Base-by-base conservation (phyloP, 1,284 basidiomycete genomes). In the Moesziomyces sp. region DNA sequence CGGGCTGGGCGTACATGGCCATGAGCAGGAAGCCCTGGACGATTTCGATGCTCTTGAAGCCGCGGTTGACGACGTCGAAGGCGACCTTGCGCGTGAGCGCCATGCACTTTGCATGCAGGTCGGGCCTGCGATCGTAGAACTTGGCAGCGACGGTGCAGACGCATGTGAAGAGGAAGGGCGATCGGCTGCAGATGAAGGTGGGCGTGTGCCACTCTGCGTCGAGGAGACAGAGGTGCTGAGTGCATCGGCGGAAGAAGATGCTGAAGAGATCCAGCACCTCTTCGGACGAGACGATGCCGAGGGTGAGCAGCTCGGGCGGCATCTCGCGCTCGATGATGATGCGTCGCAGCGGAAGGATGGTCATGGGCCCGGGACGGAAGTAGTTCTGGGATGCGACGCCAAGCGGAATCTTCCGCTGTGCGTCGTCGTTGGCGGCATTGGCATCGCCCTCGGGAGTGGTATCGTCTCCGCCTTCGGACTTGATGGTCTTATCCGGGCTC, bases 141-240 rank as follows among this genome's bases (percentile, higher is more conserved):
- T 93, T 92, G 76, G 93, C 91, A 1, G 97, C 91, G 56, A 97
- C 92, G 3, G 96, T 92, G 83, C 94, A 98, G 68, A 99, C 92
- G 58, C 76, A 79, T 7, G 82, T 83, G 58, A 83, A 83, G 23
- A 83, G 72, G 59, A 83, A 83, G 3, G 80, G 79, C 42, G 80
- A 83, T 28, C 82, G 71, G 43, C 76, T 73, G 69, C 80, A 83
- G 52, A 83, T 77, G 30, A 83, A 74, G 18, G 80, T 76, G 6
- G 82, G 82, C 28, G 82, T 83, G 53, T 83, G 82, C 81, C 81
- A 83, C 19, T 83, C 82, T 34, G 82, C 80, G 45, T 83, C 82
- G 11, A 83, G 65, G 23, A 83, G 58, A 40, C 71, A 48, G 14
- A 81, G 46, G 54, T 83, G 80, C 58, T 78, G 70, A 4, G 73